Conservation (phyloP, 768 basidiomycete genomes). For the Leccinum subgranulosum region DNA sequence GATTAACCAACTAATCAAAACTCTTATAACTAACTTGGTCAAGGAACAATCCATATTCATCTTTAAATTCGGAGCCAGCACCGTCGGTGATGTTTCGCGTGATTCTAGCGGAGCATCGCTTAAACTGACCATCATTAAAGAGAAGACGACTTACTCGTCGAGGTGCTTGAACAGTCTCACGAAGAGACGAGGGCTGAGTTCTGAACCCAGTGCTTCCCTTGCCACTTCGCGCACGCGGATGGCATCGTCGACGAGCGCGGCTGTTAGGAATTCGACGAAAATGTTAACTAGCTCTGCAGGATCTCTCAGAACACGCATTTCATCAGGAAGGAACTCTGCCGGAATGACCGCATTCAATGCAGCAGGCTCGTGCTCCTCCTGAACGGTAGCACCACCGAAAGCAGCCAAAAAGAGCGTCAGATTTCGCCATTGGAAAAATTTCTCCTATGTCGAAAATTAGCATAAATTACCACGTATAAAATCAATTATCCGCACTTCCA, state of each 20-base stretch:
- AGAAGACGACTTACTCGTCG: conserved; percentile 55
- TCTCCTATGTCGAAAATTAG: conserved; percentile 46
- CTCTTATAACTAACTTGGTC: conserved; percentile 56
- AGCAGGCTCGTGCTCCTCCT: conserved; percentile 48
- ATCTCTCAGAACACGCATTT: conserved; percentile 61
- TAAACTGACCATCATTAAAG: background rate
- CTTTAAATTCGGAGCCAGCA: conserved; percentile 40
- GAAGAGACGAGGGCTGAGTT: conserved; percentile 71
- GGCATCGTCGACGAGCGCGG: conserved; percentile 59
- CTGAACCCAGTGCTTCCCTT: conserved; percentile 75
- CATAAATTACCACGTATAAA: background rate
- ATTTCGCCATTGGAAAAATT: conserved; percentile 82
- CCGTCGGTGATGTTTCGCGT: conserved; percentile 50
- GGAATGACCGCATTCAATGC: conserved; percentile 55
- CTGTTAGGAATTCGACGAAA: conserved; percentile 70
- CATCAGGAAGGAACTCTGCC: conserved; percentile 59
- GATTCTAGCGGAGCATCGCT: conserved; percentile 35
- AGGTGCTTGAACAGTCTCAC: conserved; percentile 65
- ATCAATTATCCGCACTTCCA: conserved; percentile 32
- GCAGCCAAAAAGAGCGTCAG: conserved; percentile 74
- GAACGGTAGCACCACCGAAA: conserved; percentile 62
- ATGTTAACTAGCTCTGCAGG: conserved; percentile 55
- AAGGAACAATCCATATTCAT: conserved; percentile 49
- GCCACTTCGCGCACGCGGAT: conserved; percentile 73
- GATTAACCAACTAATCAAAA: background rate